Conservation (phyloP, 1,139 yeast species). For the Sugiyamaella castrensis region DNA sequence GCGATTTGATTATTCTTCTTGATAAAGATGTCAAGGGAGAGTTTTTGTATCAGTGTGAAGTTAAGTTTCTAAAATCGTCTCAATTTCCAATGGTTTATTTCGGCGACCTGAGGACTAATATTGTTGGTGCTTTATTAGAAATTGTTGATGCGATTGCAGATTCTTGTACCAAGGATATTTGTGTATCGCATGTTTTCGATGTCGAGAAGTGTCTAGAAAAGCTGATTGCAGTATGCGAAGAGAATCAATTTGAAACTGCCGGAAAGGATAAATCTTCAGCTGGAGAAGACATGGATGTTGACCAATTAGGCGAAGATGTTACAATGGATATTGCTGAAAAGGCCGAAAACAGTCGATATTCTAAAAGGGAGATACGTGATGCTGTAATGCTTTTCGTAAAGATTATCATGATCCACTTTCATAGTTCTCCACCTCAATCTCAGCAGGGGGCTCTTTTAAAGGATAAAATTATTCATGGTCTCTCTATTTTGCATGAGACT, state of each 20-base stretch:
- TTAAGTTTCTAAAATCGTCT: conserved; percentile 45
- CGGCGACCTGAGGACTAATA: conserved; percentile 21
- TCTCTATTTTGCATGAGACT: conserved; percentile 44
- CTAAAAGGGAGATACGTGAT: conserved; percentile 26
- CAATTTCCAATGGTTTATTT: conserved; percentile 43
- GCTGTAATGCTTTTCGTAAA: conserved; percentile 48
- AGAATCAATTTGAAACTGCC: conserved; percentile 2
- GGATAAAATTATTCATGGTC: conserved; percentile 40
- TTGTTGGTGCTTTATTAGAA: conserved; percentile 26
- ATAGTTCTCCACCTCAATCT: conserved; percentile 6
- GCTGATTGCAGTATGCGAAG: conserved; percentile 22
- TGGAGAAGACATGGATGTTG: conserved; percentile 14
- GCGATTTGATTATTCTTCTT: conserved; percentile 42
- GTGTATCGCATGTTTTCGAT: conserved; percentile 23
- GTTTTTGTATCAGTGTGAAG: conserved; percentile 42
- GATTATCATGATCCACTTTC: conserved; percentile 54
- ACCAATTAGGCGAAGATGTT: conserved; percentile 14
- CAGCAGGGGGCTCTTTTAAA: conserved; percentile 25
- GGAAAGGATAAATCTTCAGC: not conserved
- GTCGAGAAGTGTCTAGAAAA: conserved; percentile 23
- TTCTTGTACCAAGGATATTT: conserved; percentile 24
- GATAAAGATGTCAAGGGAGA: conserved; percentile 35
- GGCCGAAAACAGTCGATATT: not conserved
- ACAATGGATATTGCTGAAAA: not conserved
- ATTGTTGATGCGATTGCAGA: conserved; percentile 34